A percentile compares a stretch with the other conserved stretches of the same genome.
Conservation (phyloP, 1,284 basidiomycete genomes). For the Fomitopsis pinicola region DNA sequence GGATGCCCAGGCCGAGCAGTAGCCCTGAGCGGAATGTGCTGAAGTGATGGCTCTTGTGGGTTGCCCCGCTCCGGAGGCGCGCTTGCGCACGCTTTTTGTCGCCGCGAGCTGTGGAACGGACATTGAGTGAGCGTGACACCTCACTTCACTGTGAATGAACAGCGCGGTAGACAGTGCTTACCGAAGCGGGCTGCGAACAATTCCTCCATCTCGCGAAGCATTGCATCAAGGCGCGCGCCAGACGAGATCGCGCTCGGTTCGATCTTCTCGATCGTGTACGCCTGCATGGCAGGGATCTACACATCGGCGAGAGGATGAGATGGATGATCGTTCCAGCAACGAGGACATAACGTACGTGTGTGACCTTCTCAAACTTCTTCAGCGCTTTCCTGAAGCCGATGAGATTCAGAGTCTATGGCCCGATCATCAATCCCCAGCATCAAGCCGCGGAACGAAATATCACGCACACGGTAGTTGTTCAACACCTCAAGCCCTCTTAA, state of each 20-base stretch:
- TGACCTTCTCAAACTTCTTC: conserved; percentile 92
- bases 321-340: neutral
- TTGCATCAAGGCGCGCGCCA: conserved; percentile 54
- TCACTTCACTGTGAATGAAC: neutral
- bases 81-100: conserved; percentile 78
- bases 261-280: conserved; percentile 50
- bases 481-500: conserved; percentile 70
- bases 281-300: conserved; percentile 58
- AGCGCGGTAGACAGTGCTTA: conserved; percentile 30
- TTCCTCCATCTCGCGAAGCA: conserved; percentile 74
- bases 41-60: conserved; percentile 67
- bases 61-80: conserved; percentile 56
- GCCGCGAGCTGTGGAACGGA: conserved; percentile 57
- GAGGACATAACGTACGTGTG: conserved; percentile 42
- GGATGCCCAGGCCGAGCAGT: conserved; percentile 73
- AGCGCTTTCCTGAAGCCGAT: conserved; percentile 89
- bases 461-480: conserved; percentile 82
- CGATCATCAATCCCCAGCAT: neutral
- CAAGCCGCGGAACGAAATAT: neutral
- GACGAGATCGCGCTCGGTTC: conserved; percentile 60
- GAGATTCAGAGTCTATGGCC: conserved; percentile 72
- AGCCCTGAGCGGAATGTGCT: conserved; percentile 76
- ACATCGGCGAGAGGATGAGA: neutral
- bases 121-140: neutral
- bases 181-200: conserved; percentile 74